A percentile compares a stretch with the other conserved stretches of the same genome.
These are phyloP conservation scores for Cyberlindnera euphorbiae DNA, from an alignment of 805 yeast species.

Conservation along the genomic window DNA sequence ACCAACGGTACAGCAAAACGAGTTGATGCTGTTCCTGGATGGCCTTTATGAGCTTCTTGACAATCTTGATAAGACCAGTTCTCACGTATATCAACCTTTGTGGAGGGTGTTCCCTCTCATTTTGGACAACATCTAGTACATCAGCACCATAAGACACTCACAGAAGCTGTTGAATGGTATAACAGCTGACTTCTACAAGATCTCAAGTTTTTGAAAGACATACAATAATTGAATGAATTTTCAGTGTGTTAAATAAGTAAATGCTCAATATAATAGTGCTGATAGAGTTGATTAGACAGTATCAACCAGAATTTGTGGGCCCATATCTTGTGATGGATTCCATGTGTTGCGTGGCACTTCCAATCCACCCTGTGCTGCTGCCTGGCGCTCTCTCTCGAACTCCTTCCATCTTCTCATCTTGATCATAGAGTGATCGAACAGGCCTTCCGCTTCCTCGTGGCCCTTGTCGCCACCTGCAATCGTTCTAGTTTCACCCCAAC, in stretches of 20 bases:
- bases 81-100: slow-evolving; percentile 7
- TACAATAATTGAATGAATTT: neutral
- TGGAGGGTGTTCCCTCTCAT: slow-evolving; percentile 21
- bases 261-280: neutral
- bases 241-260: slow-evolving; percentile 3
- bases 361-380: slow-evolving; percentile 7
- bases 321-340: slow-evolving; percentile 23
- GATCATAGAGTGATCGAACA: slow-evolving; percentile 86
- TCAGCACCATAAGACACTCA: slow-evolving; percentile 14
- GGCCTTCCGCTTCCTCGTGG: slow-evolving; percentile 71
- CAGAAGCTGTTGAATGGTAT: slow-evolving; percentile 18
- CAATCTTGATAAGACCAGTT: slow-evolving; percentile 1
- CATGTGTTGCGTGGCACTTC: slow-evolving; percentile 25
- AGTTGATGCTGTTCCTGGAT: slow-evolving; percentile 42
- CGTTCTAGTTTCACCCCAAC: slow-evolving; percentile 95
- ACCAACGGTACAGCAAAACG: slow-evolving; percentile 59
- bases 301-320: slow-evolving; percentile 12
- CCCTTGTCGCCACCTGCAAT: slow-evolving; percentile 64
- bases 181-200: slow-evolving; percentile 22
- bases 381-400: slow-evolving; percentile 60
- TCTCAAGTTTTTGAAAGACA: slow-evolving; percentile 13
- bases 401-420: slow-evolving; percentile 94
- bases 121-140: slow-evolving; percentile 20
- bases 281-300: slow-evolving; percentile 2
- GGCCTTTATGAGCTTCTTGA: slow-evolving; percentile 36